A percentile compares a stretch with the other conserved stretches of the same genome.
phyloP scores from a whole-genome alignment of 1,284 basidiomycete genomes.

The Phylloporus sp. region DNA sequence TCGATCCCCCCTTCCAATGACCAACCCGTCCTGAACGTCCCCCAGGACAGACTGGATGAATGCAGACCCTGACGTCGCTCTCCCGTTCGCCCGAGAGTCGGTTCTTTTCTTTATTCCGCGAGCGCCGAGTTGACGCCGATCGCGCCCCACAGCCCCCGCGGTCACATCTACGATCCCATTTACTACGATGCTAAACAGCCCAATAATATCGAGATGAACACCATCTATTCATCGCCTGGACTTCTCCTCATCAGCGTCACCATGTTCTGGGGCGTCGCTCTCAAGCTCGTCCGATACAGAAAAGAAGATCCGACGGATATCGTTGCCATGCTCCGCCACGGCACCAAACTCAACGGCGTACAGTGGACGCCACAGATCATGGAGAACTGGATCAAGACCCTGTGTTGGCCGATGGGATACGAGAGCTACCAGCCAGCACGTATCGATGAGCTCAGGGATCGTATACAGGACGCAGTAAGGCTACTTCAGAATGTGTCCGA shows the following conservation, averaged over 20 bases:
- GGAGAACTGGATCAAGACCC: conserved; percentile 54
- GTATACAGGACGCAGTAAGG: conserved; percentile 55
- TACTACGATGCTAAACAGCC: conserved; percentile 52
- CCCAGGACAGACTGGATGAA: conserved; percentile 71
- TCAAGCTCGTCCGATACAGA: conserved; percentile 69
- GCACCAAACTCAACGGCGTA: conserved; percentile 50
- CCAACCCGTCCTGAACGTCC: conserved; percentile 3
- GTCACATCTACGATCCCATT: conserved; percentile 59
- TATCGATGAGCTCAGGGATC: conserved; percentile 47
- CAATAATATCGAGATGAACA: conserved; percentile 56
- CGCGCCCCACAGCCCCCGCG: conserved; percentile 37
- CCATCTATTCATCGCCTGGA: conserved; percentile 57
- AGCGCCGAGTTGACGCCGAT: conserved; percentile 12
- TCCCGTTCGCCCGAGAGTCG: conserved; percentile 65
- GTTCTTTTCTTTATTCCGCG: conserved; percentile 31
- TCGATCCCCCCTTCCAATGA: not conserved
- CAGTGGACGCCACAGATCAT: conserved; percentile 57
- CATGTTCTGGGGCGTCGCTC: conserved; percentile 68
- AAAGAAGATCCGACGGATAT: conserved; percentile 56
- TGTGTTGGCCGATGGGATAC: conserved; percentile 64
- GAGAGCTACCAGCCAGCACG: conserved; percentile 46
- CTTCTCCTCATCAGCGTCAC: conserved; percentile 62
- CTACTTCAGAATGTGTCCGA: conserved; percentile 27
- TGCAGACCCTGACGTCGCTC: conserved; percentile 64
- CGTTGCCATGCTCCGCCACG: conserved; percentile 49